Evolutionary conservation across 2,329 filamentous ascomycete genomes (phyloP).

Genomic region (Hymenoscyphus albidus): DNA sequence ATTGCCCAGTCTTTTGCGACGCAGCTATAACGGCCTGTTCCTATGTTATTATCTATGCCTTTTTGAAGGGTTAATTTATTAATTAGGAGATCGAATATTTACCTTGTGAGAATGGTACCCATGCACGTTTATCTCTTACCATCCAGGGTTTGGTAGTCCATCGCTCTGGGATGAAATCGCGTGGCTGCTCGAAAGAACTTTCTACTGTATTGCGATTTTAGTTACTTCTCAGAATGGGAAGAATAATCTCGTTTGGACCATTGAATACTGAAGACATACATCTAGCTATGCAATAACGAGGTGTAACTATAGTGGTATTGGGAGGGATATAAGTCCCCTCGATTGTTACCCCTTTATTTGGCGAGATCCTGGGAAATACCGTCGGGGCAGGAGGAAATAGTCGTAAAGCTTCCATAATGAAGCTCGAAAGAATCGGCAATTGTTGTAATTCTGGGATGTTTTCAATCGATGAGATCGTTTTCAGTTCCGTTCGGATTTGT

Average conservation of each 20-base stretch:
- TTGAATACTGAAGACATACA: not conserved
- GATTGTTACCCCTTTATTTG: constrained; percentile 32
- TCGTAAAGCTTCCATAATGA: constrained; percentile 39
- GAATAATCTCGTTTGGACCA: not conserved
- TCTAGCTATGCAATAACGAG: not conserved
- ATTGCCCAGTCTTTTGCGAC: constrained; percentile 1
- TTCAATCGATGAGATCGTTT: not conserved
- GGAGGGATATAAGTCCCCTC: constrained; percentile 7
- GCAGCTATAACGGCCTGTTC: not conserved
- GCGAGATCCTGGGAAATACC: constrained; percentile 36
- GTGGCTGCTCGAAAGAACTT: not conserved
- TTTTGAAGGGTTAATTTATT: not conserved
- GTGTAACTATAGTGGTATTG: constrained; percentile 1
- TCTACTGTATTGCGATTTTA: not conserved
- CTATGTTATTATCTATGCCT: not conserved
- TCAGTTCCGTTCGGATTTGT: not conserved
- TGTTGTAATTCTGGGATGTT: not conserved
- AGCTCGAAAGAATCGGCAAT: constrained; percentile 32
- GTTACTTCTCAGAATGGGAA: not conserved
- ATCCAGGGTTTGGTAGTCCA: not conserved
- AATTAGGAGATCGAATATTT: not conserved
- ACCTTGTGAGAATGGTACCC: not conserved
- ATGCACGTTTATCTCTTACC: not conserved
- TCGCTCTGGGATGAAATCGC: not conserved
- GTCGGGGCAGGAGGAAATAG: constrained; percentile 37